phyloP scores from a whole-genome alignment of 345 rosid genomes.

The Eucalyptus urophylla region DNA sequence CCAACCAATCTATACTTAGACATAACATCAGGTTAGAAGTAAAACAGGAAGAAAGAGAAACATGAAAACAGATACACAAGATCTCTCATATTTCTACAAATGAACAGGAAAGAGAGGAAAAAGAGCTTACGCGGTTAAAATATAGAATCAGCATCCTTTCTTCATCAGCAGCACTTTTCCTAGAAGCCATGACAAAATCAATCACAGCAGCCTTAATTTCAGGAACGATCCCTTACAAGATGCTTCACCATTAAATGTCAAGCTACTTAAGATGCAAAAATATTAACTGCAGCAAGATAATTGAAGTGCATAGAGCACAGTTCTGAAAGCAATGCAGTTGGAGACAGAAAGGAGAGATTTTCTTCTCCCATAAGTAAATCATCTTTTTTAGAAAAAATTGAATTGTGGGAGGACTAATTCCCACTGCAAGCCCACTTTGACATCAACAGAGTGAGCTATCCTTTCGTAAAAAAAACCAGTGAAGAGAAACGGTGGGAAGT shows the following conservation, averaged over 20 bases:
- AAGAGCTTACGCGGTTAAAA: slow-evolving; percentile 55
- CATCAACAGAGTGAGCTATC: background rate
- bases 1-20: slow-evolving; percentile 66
- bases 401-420: background rate
- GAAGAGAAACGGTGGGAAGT: background rate
- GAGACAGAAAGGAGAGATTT: background rate
- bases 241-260: background rate
- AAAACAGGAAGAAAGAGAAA: background rate
- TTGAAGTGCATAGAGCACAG: background rate
- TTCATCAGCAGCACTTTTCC: slow-evolving; percentile 85
- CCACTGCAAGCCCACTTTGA: background rate
- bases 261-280: background rate
- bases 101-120: background rate
- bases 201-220: background rate
- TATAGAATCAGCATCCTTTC: slow-evolving; percentile 73
- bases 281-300: background rate
- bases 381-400: background rate
- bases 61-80: background rate
- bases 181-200: slow-evolving; percentile 6
- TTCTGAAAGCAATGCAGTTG: background rate
- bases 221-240: background rate
- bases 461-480: background rate
- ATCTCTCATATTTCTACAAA: background rate
- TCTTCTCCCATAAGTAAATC: background rate
- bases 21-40: background rate